A percentile compares a stretch with the other conserved stretches of the same genome.
These are phyloP conservation scores for Melastoma candidum DNA, from an alignment of 441 rosid genomes.

Conservation along the genomic window DNA sequence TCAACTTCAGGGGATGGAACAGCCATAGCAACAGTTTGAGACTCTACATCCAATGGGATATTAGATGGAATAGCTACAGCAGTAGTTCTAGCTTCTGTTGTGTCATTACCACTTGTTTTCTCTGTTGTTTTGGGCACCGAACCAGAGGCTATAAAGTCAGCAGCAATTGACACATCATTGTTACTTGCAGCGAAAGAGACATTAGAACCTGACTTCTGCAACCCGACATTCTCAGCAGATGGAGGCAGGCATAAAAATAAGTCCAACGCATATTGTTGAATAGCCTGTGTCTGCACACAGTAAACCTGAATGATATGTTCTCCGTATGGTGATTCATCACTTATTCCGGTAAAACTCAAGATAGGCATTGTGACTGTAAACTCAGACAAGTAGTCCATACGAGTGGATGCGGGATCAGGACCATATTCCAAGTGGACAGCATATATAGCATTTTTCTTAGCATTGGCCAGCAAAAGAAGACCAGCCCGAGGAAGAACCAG, in stretches of 20 bases:
- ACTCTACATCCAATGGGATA: constrained; percentile 27
- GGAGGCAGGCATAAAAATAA: constrained; percentile 72
- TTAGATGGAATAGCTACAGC: constrained; percentile 24
- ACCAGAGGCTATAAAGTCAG: constrained; percentile 27
- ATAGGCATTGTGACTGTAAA: constrained; percentile 58
- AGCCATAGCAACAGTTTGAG: constrained; percentile 26
- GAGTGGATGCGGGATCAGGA: constrained; percentile 52
- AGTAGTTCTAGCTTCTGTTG: constrained; percentile 14
- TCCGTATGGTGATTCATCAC: constrained; percentile 40
- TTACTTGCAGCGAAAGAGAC: constrained; percentile 28
- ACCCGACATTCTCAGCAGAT: constrained; percentile 38
- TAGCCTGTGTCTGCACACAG: constrained; percentile 89
- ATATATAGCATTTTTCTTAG: constrained; percentile 85
- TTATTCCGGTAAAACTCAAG: constrained; percentile 64
- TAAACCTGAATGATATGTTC: constrained; percentile 64
- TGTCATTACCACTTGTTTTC: constrained; percentile 24
- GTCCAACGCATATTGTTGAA: constrained; percentile 87
- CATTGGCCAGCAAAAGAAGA: constrained; percentile 73
- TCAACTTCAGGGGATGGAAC: constrained; percentile 36
- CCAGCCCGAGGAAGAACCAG: constrained; percentile 63
- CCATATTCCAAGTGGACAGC: constrained; percentile 82
- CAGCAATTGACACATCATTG: constrained; percentile 29
- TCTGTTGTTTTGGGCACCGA: constrained; percentile 28
- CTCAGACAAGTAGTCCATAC: constrained; percentile 82
- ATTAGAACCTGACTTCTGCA: constrained; percentile 49